Conservation (phyloP, 495 filamentous ascomycete species). For the Penicillium diatomitis region DNA sequence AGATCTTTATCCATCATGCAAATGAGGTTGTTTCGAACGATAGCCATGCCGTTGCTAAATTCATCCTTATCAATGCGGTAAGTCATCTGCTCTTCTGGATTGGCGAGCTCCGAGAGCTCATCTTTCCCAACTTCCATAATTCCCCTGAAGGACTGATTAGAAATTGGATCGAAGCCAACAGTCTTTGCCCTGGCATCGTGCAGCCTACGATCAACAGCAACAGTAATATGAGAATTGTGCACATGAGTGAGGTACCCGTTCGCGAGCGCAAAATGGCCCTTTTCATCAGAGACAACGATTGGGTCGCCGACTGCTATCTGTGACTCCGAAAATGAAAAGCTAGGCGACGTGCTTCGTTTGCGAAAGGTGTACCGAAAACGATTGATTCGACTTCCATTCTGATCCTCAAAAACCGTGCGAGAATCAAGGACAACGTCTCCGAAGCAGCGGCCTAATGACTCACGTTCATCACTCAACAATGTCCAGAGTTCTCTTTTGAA, state of each 20-base stretch:
- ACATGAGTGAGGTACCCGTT: constrained; percentile 81
- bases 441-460: constrained; percentile 74
- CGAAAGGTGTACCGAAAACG: constrained; percentile 75
- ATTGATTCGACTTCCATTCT: constrained; percentile 71
- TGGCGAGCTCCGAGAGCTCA: constrained; percentile 29
- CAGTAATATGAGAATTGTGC: constrained; percentile 62
- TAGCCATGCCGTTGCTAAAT: constrained; percentile 95
- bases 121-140: constrained; percentile 78
- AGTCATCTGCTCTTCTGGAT: constrained; percentile 49
- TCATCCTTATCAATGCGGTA: constrained; percentile 96
- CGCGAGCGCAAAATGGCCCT: constrained; percentile 87
- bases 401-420: constrained; percentile 58
- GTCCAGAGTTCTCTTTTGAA: constrained; percentile 90
- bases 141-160: constrained; percentile 78
- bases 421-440: constrained; percentile 69
- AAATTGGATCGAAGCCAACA: constrained; percentile 60
- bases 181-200: constrained; percentile 74
- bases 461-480: constrained; percentile 79
- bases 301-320: constrained; percentile 86
- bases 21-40: constrained; percentile 84
- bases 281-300: constrained; percentile 91
- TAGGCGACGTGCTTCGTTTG: constrained; percentile 47
- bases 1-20: constrained; percentile 78
- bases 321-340: constrained; percentile 80
- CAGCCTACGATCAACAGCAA: constrained; percentile 79